phyloP scores from a whole-genome alignment of 2,329 filamentous ascomycete genomes.

The Aspergillus glaucus region DNA sequence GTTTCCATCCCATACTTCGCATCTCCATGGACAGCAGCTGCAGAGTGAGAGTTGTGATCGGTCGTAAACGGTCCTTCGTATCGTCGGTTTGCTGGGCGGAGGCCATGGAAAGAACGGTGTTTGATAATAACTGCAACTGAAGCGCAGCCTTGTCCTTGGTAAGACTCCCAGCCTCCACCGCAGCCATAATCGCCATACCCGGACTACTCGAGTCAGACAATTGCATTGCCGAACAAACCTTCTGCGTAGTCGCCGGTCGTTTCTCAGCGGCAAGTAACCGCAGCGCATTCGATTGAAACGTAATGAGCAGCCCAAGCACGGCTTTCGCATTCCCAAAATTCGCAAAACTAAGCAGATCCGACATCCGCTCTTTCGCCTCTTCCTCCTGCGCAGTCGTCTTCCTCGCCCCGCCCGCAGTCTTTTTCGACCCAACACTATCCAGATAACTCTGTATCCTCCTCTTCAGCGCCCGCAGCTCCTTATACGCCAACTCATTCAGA shows the following conservation, averaged over 20 bases:
- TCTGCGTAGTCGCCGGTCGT: conserved; percentile 26
- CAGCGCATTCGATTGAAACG: conserved; percentile 37
- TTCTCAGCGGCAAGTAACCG: conserved; percentile 31
- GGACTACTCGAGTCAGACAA: conserved; percentile 33
- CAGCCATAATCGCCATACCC: conserved; percentile 32
- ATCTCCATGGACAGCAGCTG: conserved; percentile 39
- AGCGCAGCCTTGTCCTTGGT: conserved; percentile 35
- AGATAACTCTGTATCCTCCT: conserved; percentile 29
- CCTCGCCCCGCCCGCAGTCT: conserved; percentile 6
- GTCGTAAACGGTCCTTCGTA: conserved; percentile 20
- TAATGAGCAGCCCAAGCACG: conserved; percentile 28
- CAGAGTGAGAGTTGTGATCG: conserved; percentile 27
- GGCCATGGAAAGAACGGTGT: conserved; percentile 32
- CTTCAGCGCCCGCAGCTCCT: conserved; percentile 36
- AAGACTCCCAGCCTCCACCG: conserved; percentile 30
- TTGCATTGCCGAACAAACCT: conserved; percentile 25
- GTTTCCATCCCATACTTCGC: conserved; percentile 36
- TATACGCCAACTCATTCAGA: conserved; percentile 35
- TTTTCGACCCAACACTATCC: conserved; percentile 16
- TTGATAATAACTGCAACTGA: conserved; percentile 41
- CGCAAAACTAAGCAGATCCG: conserved; percentile 31
- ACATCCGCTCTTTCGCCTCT: conserved; percentile 31
- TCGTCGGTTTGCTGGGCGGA: conserved; percentile 13
- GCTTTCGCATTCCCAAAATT: conserved; percentile 20
- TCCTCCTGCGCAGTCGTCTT: conserved; percentile 17